Percentiles rank a stretch among this genome's conserved stretches.
phyloP scores from a whole-genome alignment of 2,329 filamentous ascomycete species.

The Monosporascus sp. region DNA sequence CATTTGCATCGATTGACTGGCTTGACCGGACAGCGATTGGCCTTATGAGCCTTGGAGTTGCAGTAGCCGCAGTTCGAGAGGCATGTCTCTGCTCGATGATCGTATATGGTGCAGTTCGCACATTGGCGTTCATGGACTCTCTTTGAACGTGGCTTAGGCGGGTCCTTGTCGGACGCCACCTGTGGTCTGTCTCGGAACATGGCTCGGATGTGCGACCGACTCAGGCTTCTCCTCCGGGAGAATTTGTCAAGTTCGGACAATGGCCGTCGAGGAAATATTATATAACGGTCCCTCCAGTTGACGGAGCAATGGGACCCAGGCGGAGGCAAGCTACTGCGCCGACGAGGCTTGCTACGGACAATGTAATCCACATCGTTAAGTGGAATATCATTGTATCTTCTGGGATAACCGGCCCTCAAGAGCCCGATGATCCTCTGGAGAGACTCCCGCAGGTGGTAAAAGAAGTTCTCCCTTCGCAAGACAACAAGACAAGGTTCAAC shows the following conservation, averaged over 20 bases:
- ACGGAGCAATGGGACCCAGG: constrained; percentile 8
- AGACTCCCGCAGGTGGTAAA: neutral
- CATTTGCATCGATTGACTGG: constrained; percentile 34
- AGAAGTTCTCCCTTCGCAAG: neutral
- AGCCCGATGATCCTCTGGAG: neutral
- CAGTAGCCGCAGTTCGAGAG: constrained; percentile 29
- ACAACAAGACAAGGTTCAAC: constrained; percentile 12
- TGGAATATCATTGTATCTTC: neutral
- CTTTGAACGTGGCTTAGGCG: neutral
- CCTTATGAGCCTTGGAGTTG: constrained; percentile 23
- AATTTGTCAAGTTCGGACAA: constrained; percentile 26
- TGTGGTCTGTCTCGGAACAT: constrained; percentile 28
- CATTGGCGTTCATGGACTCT: constrained; percentile 12
- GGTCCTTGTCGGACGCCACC: constrained; percentile 7
- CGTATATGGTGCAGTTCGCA: constrained; percentile 24
- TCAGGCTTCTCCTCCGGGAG: constrained; percentile 30
- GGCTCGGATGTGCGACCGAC: constrained; percentile 28
- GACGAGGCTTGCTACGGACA: constrained; percentile 3
- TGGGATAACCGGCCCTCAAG: neutral
- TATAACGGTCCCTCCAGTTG: constrained; percentile 1
- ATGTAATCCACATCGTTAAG: neutral
- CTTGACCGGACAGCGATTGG: constrained; percentile 24
- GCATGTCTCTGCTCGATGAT: constrained; percentile 23
- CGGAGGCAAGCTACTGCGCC: constrained; percentile 15
- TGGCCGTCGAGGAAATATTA: constrained; percentile 19